Conservation (phyloP, 2,329 filamentous ascomycete genomes). For the Nemania abortiva region DNA sequence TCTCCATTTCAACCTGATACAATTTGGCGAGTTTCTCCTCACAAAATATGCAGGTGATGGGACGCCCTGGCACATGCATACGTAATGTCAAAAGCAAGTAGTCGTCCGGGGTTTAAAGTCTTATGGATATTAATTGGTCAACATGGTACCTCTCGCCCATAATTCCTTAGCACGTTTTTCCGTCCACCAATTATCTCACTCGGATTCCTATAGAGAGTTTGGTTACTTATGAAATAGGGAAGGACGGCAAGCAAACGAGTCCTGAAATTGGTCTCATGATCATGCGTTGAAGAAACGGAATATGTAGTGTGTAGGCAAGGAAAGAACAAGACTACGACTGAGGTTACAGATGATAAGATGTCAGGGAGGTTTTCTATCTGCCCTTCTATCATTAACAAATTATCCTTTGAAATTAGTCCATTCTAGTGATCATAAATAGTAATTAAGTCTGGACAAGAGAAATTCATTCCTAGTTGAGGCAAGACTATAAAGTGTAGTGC, state of each 20-base stretch:
- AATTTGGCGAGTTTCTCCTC: not conserved
- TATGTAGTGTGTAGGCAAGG: not conserved
- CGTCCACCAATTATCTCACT: not conserved
- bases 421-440: not conserved
- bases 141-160: not conserved
- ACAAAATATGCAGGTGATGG: not conserved
- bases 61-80: not conserved
- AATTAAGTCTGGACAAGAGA: not conserved
- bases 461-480: not conserved
- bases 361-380: not conserved
- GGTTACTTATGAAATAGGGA: not conserved
- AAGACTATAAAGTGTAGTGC: not conserved
- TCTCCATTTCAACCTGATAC: not conserved
- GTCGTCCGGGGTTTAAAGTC: not conserved
- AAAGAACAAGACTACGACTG: too few relatives aligned
- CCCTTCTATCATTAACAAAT: not conserved
- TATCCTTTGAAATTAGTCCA: not conserved
- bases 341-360: too few relatives aligned
- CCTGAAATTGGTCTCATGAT: not conserved
- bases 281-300: not conserved
- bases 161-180: not conserved
- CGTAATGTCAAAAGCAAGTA: not conserved
- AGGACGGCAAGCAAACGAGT: not conserved
- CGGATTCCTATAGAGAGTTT: not conserved
- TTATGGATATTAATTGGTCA: constrained; percentile 1